Conservation (phyloP, 1,284 basidiomycete genomes). For the Apiotrichum gamsii region DNA sequence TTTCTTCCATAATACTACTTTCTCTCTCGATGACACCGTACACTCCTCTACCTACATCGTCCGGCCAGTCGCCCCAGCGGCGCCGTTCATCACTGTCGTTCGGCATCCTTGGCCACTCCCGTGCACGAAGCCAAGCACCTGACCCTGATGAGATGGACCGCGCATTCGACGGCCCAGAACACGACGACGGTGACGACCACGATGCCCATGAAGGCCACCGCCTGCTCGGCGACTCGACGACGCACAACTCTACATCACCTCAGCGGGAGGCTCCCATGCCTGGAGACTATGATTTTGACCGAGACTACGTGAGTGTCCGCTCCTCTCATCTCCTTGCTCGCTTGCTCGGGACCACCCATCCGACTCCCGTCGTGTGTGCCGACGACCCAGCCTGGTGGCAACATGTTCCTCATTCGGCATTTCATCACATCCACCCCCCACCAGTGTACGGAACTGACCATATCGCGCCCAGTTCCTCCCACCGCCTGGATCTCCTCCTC, state of each 20-base stretch:
- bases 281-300: conserved; percentile 71
- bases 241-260: neutral
- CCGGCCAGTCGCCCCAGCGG: conserved; percentile 22
- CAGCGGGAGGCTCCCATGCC: conserved; percentile 28
- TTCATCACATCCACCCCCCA: neutral
- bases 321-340: neutral
- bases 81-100: conserved; percentile 25
- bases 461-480: conserved; percentile 46
- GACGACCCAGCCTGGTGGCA: too few species aligned
- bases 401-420: neutral
- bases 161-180: conserved; percentile 40
- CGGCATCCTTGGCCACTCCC: conserved; percentile 12
- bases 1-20: neutral
- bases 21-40: conserved; percentile 30
- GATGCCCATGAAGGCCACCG: conserved; percentile 20
- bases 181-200: conserved; percentile 31
- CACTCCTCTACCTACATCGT: conserved; percentile 18
- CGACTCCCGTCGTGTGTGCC: too few species aligned
- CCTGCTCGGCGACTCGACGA: conserved; percentile 1
- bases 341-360: too few species aligned
- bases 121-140: conserved; percentile 22
- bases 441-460: too few species aligned
- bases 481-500: conserved; percentile 73
- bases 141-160: conserved; percentile 47
- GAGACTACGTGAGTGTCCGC: conserved; percentile 56